Evolutionary conservation across 163 green algal species (phyloP).

Genomic region (Scenedesmus sp.): DNA sequence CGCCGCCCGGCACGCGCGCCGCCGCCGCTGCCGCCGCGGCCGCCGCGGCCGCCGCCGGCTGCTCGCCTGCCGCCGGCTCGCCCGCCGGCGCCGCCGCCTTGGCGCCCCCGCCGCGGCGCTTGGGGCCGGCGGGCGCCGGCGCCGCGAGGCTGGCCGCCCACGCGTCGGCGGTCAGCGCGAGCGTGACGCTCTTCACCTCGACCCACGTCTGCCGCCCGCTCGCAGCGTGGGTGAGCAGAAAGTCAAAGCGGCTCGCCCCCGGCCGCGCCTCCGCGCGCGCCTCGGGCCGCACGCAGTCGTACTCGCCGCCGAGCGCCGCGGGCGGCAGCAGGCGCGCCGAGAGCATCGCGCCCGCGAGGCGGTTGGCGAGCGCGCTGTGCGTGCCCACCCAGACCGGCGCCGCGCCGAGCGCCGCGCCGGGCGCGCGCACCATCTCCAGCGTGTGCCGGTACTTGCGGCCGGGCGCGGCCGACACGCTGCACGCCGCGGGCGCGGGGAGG

Average conservation of each 20-base stretch:
- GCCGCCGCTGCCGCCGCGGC: background rate
- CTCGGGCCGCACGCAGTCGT: slow-evolving; percentile 49
- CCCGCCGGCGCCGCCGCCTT: no score
- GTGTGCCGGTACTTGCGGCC: slow-evolving; percentile 75
- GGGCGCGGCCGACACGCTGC: slow-evolving; percentile 51
- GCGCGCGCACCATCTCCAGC: slow-evolving; percentile 63
- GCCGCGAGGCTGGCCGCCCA: background rate
- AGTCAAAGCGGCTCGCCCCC: slow-evolving; percentile 67
- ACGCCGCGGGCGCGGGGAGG: slow-evolving; percentile 50
- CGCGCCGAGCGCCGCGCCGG: no score
- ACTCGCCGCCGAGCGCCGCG: slow-evolving; percentile 48
- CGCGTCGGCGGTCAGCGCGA: slow-evolving; percentile 32
- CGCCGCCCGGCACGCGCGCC: background rate
- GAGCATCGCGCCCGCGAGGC: slow-evolving; percentile 64
- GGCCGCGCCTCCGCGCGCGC: slow-evolving; percentile 35
- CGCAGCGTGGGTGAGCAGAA: slow-evolving; percentile 62
- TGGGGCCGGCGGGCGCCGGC: no score
- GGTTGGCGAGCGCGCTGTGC: slow-evolving; percentile 77
- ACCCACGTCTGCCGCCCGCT: slow-evolving; percentile 48
- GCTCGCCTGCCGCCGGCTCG: background rate
- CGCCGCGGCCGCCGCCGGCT: background rate
- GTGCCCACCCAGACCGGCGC: slow-evolving; percentile 74
- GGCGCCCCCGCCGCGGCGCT: background rate
- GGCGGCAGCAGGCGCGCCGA: slow-evolving; percentile 41
- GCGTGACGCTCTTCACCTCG: slow-evolving; percentile 71